Evolutionary conservation across 2,329 filamentous ascomycete species (phyloP), one percentile per base, ranked within the genome.

Genomic region (Aspergillus transmontanensis): DNA sequence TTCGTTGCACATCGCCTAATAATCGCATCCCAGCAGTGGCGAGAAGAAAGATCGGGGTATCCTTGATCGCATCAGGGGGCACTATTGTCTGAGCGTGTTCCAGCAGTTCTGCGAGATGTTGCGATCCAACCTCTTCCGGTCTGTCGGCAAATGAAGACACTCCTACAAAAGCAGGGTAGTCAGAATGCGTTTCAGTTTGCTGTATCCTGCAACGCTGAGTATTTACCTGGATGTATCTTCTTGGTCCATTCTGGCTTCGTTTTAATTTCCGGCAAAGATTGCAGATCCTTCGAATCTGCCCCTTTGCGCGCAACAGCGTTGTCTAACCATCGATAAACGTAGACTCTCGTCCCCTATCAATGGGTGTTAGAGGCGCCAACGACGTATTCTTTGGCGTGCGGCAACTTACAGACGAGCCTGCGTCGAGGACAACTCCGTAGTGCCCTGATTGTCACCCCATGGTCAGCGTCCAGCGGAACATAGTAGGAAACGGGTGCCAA

Each of bases 381-480:
- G n/a, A 23, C 21, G 45, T 7, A 12, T 19, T 19, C 19, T 55
- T 45, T 19, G 39, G 45, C 36, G 30, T 41, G n/a, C 10, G 6
- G 19, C 51, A 16, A 78, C 82, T 68, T 80, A 87, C 86, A 73
- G 95, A 98, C 79, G 95, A 98, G 71, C 95, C 95, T 77, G 95
- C 95, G 85, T 99, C 95, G 74, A 99, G 87, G 76, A 99, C 94
- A 72, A 98, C 92, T 76, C 94, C 95, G 85, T 96, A 97, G 82
- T 84, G 82, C 84, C 84, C 84, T 86, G 61, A 34, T 21, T 34
- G 28, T 57, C 26, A 28, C 39, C 64, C 43, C 21, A 39, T 16
- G 19, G 45, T 66, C 30, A 66, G 63, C 21, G 14, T 59, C 43
- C 14, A 12, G 19, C 26, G 9, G 6, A 21, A 51, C 19, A 30